Evolutionary conservation across 345 rosid genomes (phyloP).

Genomic region (Populus ilicifolia): DNA sequence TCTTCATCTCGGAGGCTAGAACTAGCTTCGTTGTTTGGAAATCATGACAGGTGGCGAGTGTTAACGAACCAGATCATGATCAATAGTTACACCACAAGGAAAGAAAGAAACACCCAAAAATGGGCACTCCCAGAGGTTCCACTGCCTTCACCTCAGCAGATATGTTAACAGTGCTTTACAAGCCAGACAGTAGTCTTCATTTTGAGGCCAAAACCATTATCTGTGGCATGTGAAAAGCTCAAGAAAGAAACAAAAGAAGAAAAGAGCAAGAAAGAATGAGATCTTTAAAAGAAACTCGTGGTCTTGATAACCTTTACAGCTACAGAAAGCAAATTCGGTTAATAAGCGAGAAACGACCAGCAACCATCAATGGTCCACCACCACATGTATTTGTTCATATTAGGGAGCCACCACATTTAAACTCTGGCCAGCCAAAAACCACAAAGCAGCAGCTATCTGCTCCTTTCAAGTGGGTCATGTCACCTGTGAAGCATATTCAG

Average conservation of each 20-base stretch:
- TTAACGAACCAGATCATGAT: neutral
- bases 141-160: neutral
- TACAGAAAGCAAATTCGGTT: slow-evolving; percentile 22
- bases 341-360: slow-evolving; percentile 12
- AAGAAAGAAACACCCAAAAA: no score
- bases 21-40: neutral
- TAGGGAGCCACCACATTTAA: neutral
- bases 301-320: slow-evolving; percentile 31
- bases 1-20: neutral
- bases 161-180: neutral
- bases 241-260: slow-evolving; percentile 6
- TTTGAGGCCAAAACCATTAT: neutral
- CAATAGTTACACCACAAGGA: neutral
- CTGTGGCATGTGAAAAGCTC: slow-evolving; percentile 20
- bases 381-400: neutral
- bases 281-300: neutral
- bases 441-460: neutral
- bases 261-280: neutral
- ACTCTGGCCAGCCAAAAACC: neutral
- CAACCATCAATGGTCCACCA: slow-evolving; percentile 18
- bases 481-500: neutral
- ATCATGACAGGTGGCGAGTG: neutral
- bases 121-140: neutral
- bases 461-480: slow-evolving; percentile 5
- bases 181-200: neutral